Evolutionary conservation across 768 basidiomycete genomes (phyloP), one percentile per base, ranked within the genome.

Genomic region (Candolleomyces aberdarensis): DNA sequence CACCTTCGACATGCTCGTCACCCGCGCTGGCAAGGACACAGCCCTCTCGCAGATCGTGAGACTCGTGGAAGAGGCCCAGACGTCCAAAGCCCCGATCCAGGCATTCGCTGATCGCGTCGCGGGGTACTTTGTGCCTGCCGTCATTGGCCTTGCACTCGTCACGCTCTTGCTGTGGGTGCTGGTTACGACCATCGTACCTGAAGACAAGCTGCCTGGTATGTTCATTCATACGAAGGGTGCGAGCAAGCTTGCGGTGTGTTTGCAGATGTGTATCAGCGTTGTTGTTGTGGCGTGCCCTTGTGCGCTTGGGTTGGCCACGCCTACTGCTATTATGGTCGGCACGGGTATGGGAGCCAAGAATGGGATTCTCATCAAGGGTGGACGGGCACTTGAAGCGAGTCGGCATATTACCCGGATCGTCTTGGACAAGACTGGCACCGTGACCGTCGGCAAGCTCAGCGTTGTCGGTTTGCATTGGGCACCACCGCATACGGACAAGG

Each of bases 271-370:
- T 73, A 99, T 98, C 70, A 95, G 92, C 44, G 97, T 98, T 63
- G 85, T 99, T 61, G 97, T 99, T 53, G 95, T 99, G 56, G 96
- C 97, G 20, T 99, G 97, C 73, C 97, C 97, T 0, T 99, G 97
- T 71, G 96, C 97, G 0, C 83, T 99, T 39, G 97, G 96, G 5
- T 82, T 98, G 61, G 93, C 92, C 58, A 98, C 96, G 0, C 97
- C 97, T 0, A 98, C 97, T 0, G 97, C 96, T 2, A 94, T 98
- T 75, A 98, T 98, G 97, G 97, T 98, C 36, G 97, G 97, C 17
- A 98, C 96, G 0, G 97, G 97, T 0, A 87, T 98, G 59, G 97
- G 97, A 1, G 97, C 97, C 9, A 84, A 91, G 77, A 96, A 98
- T 67, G 96, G 97, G 0, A 98, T 99, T 61, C 76, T 99, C 50